These are phyloP conservation scores for Chaetomium strumarium DNA, from an alignment of 2,329 filamentous ascomycete genomes.

Conservation along the genomic window DNA sequence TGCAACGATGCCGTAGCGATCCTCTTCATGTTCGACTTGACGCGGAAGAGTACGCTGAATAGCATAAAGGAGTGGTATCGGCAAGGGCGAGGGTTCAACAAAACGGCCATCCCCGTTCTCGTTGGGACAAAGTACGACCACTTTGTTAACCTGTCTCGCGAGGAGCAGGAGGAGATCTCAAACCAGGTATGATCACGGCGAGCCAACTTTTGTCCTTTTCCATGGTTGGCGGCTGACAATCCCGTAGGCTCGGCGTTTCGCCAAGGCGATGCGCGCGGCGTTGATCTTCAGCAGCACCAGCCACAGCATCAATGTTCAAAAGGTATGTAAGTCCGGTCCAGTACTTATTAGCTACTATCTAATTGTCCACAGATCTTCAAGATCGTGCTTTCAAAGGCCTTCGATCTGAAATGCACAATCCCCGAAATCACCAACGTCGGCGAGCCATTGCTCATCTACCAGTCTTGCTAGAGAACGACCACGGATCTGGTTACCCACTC, in stretches of 20 bases:
- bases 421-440: conserved; percentile 98
- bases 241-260: conserved; percentile 81
- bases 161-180: conserved; percentile 98
- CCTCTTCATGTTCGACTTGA: conserved; percentile 99
- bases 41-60: conserved; percentile 95
- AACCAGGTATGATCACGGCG: conserved; percentile 61
- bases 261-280: conserved; percentile 95
- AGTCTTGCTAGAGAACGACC: conserved; percentile 43
- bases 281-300: conserved; percentile 98
- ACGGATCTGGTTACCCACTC: neutral
- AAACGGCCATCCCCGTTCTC: conserved; percentile 97
- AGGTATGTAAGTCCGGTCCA: conserved; percentile 47
- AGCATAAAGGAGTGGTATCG: conserved; percentile 99
- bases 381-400: conserved; percentile 96
- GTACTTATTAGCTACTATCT: neutral
- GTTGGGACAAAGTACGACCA: conserved; percentile 99
- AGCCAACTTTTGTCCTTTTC: neutral
- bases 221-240: conserved; percentile 19
- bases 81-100: conserved; percentile 96
- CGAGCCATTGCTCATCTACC: conserved; percentile 89
- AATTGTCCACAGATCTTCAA: conserved; percentile 80
- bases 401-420: conserved; percentile 97
- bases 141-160: conserved; percentile 95
- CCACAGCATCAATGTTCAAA: conserved; percentile 99
- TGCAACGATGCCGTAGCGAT: conserved; percentile 99